Percentiles rank a stretch among this genome's conserved stretches.
Conservation (phyloP, 2,329 filamentous ascomycete genomes). For the Ascochyta koolunga region DNA sequence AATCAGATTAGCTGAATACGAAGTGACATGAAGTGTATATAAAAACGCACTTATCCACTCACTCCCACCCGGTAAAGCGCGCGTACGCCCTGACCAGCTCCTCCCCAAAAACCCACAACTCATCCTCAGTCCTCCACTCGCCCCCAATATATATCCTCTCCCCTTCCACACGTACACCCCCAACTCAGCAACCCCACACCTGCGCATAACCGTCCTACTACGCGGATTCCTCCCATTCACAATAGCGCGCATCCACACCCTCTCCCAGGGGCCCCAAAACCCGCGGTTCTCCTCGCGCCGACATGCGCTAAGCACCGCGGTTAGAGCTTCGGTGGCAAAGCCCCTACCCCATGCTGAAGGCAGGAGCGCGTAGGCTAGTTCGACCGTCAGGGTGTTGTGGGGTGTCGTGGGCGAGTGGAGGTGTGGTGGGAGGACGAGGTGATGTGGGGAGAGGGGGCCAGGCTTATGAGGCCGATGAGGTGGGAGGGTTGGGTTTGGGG, state of each 20-base stretch:
- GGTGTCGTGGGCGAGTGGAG: conserved; percentile 15
- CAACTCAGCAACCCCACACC: conserved; percentile 30
- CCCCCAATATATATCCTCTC: conserved; percentile 29
- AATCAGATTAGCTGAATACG: no score
- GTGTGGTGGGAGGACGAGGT: conserved; percentile 20
- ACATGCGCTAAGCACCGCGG: conserved; percentile 24
- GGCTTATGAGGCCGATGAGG: conserved; percentile 31
- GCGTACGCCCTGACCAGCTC: no score
- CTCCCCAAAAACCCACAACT: conserved; percentile 34
- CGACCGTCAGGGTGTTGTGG: conserved; percentile 24
- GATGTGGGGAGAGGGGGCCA: conserved; percentile 18
- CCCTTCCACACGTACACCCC: conserved; percentile 34
- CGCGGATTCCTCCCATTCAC: conserved; percentile 38
- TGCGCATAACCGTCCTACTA: conserved; percentile 40
- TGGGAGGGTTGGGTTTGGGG: background rate
- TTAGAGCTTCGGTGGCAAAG: conserved; percentile 25
- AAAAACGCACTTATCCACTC: background rate
- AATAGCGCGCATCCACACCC: conserved; percentile 36
- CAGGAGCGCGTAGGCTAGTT: conserved; percentile 29
- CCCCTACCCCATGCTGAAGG: conserved; percentile 27
- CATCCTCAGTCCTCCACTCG: conserved; percentile 25
- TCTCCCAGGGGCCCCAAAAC: conserved; percentile 33
- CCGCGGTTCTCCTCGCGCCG: conserved; percentile 10
- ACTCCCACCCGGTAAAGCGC: background rate
- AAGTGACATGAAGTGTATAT: background rate